phyloP scores from a whole-genome alignment of 2,329 filamentous ascomycete genomes.

The Macroventuria anomochaeta region DNA sequence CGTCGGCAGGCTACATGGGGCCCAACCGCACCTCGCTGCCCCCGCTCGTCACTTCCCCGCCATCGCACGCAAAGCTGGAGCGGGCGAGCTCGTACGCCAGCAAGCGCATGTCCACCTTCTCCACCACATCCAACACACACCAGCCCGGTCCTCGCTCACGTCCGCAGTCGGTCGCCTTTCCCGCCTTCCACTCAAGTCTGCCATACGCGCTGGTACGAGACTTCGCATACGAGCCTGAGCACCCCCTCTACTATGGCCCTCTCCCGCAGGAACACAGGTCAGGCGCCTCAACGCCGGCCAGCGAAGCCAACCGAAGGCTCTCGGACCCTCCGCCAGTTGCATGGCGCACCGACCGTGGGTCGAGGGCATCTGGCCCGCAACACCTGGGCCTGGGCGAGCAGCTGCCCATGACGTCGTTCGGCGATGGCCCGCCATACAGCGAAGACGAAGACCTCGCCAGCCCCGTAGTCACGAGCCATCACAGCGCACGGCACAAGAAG shows the following conservation, averaged over 20 bases:
- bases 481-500: slow-evolving; percentile 76
- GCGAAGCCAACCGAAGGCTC: slow-evolving; percentile 75
- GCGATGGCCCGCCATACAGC: slow-evolving; percentile 83
- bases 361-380: slow-evolving; percentile 63
- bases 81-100: slow-evolving; percentile 73
- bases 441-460: slow-evolving; percentile 95
- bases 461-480: slow-evolving; percentile 75
- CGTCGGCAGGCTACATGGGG: slow-evolving; percentile 39
- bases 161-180: slow-evolving; percentile 81
- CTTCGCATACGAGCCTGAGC: slow-evolving; percentile 84
- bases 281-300: slow-evolving; percentile 82
- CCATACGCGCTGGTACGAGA: slow-evolving; percentile 91
- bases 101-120: slow-evolving; percentile 85
- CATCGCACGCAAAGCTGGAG: slow-evolving; percentile 63
- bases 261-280: slow-evolving; percentile 75
- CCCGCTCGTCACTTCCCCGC: slow-evolving; percentile 59
- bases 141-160: slow-evolving; percentile 67
- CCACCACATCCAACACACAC: slow-evolving; percentile 65
- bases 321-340: slow-evolving; percentile 75
- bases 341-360: slow-evolving; percentile 72
- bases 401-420: slow-evolving; percentile 81
- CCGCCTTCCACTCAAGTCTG: slow-evolving; percentile 83
- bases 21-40: slow-evolving; percentile 53
- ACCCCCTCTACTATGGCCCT: slow-evolving; percentile 95
- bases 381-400: slow-evolving; percentile 65